phyloP scores from a whole-genome alignment of 805 yeast genomes.

The Kurtzmaniella fragi region DNA sequence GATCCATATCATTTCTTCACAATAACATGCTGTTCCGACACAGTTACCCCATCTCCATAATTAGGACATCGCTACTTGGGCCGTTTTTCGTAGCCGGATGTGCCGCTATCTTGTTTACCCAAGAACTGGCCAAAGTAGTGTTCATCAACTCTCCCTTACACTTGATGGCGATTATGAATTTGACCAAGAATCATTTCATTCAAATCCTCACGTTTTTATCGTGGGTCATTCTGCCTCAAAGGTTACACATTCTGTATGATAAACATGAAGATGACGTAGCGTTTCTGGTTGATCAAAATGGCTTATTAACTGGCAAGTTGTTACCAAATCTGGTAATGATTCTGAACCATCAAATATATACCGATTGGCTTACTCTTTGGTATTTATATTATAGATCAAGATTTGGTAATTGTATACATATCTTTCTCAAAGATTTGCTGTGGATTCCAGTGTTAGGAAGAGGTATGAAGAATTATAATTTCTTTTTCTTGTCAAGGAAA shows the following conservation, averaged over 20 bases:
- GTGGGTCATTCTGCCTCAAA: slow-evolving; percentile 47
- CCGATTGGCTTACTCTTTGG: slow-evolving; percentile 94
- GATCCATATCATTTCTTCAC: too few relatives aligned
- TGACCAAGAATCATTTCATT: slow-evolving; percentile 57
- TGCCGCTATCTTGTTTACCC: slow-evolving; percentile 43
- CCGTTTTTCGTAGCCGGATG: slow-evolving; percentile 20
- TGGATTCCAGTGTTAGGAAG: slow-evolving; percentile 73
- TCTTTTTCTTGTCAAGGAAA: slow-evolving; percentile 76
- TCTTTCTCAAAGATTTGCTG: slow-evolving; percentile 75
- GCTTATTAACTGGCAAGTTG: slow-evolving; percentile 22
- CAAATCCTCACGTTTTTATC: slow-evolving; percentile 48
- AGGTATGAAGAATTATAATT: slow-evolving; percentile 77
- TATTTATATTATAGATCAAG: slow-evolving; percentile 68
- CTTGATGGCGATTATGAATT: slow-evolving; percentile 40
- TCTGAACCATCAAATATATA: slow-evolving; percentile 90
- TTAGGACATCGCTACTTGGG: slow-evolving; percentile 17
- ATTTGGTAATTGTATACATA: slow-evolving; percentile 61
- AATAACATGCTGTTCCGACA: slow-evolving; percentile 2
- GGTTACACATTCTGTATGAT: slow-evolving; percentile 48
- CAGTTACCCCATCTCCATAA: slow-evolving; percentile 10
- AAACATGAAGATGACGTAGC: slow-evolving; percentile 15
- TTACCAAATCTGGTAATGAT: slow-evolving; percentile 58
- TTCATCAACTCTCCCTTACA: slow-evolving; percentile 25
- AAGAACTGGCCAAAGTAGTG: slow-evolving; percentile 30
- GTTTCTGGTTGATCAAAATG: slow-evolving; percentile 23